Percentiles rank a stretch among this genome's conserved stretches.
phyloP scores from a whole-genome alignment of 768 basidiomycete genomes.

The Pleurotus giganteus region DNA sequence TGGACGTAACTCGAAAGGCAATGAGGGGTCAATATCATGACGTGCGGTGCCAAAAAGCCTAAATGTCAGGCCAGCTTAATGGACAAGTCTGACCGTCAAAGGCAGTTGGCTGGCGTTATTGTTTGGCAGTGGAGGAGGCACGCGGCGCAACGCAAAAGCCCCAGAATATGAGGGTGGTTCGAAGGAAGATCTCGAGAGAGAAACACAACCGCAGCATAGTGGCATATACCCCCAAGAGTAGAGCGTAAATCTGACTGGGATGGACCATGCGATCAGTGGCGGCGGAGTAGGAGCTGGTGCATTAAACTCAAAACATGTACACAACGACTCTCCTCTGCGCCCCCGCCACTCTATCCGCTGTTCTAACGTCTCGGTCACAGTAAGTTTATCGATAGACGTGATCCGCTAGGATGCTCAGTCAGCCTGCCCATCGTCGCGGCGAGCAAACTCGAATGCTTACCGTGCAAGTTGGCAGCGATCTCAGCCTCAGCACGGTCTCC shows the following conservation, averaged over 20 bases:
- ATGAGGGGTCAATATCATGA: not conserved
- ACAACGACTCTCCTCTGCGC: not conserved
- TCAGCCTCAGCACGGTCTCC: conserved; percentile 97
- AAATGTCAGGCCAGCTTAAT: not conserved
- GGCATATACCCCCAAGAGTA: not conserved
- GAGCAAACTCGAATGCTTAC: conserved; percentile 37
- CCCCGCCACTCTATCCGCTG: not conserved
- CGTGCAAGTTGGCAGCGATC: conserved; percentile 90
- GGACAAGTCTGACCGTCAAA: not conserved
- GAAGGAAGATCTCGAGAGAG: not conserved
- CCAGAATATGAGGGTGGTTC: not conserved
- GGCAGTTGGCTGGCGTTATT: too few relatives aligned
- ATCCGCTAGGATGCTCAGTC: conserved; percentile 54
- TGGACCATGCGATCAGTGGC: not conserved
- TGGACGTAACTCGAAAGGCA: not conserved
- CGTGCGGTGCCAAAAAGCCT: not conserved
- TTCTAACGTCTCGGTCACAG: conserved; percentile 4
- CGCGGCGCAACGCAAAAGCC: not conserved
- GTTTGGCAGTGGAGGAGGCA: too few relatives aligned
- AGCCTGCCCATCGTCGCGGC: conserved; percentile 14
- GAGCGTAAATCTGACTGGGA: not conserved
- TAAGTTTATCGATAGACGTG: conserved; percentile 75
- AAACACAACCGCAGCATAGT: too few relatives aligned
- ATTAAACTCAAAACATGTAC: conserved; percentile 11
- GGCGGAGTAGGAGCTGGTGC: not conserved